Evolutionary conservation across 805 yeast species (phyloP).

Genomic region (Saccharomycopsis fermentans): DNA sequence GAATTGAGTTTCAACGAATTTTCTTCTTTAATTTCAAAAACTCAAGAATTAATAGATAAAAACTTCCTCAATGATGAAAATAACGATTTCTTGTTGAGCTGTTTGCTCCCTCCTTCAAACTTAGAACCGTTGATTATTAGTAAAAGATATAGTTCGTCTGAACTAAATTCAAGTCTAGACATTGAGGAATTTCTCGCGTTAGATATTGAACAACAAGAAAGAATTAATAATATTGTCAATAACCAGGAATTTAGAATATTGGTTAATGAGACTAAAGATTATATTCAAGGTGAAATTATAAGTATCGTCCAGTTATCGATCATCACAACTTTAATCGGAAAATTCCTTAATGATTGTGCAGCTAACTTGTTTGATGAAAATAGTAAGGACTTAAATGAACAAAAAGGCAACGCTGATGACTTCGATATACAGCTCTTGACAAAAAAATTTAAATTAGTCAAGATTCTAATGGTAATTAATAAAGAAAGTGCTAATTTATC

Average conservation of each 20-base stretch:
- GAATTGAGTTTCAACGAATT: conserved; percentile 59
- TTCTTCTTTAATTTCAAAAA: conserved; percentile 32
- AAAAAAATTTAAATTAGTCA: conserved; percentile 48
- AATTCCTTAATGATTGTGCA: conserved; percentile 28
- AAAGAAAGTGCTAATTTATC: conserved; percentile 52
- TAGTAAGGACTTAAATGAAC: conserved; percentile 11
- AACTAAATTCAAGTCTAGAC: conserved; percentile 29
- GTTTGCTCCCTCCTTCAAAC: conserved; percentile 25
- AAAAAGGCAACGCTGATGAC: conserved; percentile 4
- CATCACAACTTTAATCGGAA: conserved; percentile 28
- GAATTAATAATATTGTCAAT: conserved; percentile 18
- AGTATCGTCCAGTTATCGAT: conserved; percentile 27
- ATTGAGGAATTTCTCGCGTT: conserved; percentile 4
- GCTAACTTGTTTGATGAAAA: conserved; percentile 10
- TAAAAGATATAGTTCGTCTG: conserved; percentile 28
- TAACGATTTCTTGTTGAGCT: conserved; percentile 27
- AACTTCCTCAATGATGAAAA: conserved; percentile 26
- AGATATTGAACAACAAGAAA: conserved; percentile 4
- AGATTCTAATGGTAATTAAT: conserved; percentile 56
- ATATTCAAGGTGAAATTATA: conserved; percentile 27
- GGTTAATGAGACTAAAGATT: conserved; percentile 36
- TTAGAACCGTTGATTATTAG: conserved; percentile 31
- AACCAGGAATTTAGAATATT: conserved; percentile 27
- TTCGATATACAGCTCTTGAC: conserved; percentile 24
- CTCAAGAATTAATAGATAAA: conserved; percentile 29